Percentiles rank a stretch among this genome's conserved stretches.
Conservation (phyloP, 2,329 filamentous ascomycete species). For the Sclerotinia spermophila region DNA sequence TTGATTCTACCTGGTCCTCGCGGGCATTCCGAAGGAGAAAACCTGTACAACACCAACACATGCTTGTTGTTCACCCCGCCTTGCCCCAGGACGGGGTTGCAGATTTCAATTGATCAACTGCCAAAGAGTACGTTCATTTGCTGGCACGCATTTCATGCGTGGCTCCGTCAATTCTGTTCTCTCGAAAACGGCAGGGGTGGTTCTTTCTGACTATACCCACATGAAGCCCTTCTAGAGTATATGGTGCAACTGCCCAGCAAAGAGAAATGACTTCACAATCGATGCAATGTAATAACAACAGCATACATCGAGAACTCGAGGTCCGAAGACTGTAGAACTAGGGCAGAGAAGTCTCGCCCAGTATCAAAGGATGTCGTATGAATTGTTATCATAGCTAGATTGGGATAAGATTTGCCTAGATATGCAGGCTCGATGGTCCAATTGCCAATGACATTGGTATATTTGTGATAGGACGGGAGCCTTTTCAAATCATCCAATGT, state of each 20-base stretch:
- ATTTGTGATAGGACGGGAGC: neutral
- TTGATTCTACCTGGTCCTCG: neutral
- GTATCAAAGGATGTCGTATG: neutral
- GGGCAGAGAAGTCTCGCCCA: conserved; percentile 4
- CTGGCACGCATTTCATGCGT: neutral
- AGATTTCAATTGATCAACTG: neutral
- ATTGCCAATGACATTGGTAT: neutral
- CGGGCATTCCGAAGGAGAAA: neutral
- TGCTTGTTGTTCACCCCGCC: neutral
- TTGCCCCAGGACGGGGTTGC: neutral
- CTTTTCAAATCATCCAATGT: neutral
- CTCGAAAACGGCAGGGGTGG: neutral
- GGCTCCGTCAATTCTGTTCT: neutral
- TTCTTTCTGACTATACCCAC: neutral
- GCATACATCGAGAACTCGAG: neutral
- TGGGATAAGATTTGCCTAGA: conserved; percentile 5
- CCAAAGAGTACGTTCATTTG: neutral
- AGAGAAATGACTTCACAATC: neutral
- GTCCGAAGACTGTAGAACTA: neutral
- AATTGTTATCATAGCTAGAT: conserved; percentile 4
- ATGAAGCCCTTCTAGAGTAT: neutral
- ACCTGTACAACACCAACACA: conserved; percentile 1
- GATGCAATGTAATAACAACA: neutral
- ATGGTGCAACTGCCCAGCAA: neutral
- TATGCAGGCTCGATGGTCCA: neutral